Percentiles rank a stretch among this genome's conserved stretches.
phyloP scores from a whole-genome alignment of 345 rosid genomes.

The Gossypium herbaceum region DNA sequence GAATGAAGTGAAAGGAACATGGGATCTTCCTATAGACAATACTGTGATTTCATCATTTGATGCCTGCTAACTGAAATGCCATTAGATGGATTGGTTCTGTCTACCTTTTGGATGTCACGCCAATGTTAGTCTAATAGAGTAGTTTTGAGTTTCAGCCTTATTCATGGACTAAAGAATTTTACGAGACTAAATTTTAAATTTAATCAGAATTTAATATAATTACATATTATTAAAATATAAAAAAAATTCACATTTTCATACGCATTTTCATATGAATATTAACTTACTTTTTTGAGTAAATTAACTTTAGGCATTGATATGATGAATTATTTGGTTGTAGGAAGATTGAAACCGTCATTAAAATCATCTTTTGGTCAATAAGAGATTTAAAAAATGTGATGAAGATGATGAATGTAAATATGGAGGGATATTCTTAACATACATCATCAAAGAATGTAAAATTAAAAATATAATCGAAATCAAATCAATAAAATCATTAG shows the following conservation, averaged over 20 bases:
- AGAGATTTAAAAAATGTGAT: neutral
- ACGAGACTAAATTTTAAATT: too few relatives aligned
- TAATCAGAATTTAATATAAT: too few relatives aligned
- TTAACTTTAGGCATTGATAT: neutral
- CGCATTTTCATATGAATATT: neutral
- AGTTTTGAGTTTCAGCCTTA: too few relatives aligned
- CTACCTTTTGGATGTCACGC: too few relatives aligned
- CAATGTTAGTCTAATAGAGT: too few relatives aligned
- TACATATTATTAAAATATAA: too few relatives aligned
- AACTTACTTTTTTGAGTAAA: neutral
- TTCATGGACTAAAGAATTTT: too few relatives aligned
- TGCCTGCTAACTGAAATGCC: neutral
- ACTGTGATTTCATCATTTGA: neutral
- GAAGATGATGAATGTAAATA: neutral
- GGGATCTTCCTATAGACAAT: neutral
- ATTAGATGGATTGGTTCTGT: too few relatives aligned
- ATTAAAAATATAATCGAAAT: neutral
- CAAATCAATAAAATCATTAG: too few relatives aligned
- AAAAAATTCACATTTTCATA: too few relatives aligned
- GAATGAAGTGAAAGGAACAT: conserved; percentile 5
- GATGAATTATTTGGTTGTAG: too few relatives aligned
- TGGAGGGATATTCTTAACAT: neutral
- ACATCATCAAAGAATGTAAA: neutral
- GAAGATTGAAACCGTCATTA: neutral
- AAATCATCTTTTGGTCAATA: neutral